Evolutionary conservation across 176 grass and related monocot genomes (phyloP).

Genomic region (Rhynchospora tenuis): DNA sequence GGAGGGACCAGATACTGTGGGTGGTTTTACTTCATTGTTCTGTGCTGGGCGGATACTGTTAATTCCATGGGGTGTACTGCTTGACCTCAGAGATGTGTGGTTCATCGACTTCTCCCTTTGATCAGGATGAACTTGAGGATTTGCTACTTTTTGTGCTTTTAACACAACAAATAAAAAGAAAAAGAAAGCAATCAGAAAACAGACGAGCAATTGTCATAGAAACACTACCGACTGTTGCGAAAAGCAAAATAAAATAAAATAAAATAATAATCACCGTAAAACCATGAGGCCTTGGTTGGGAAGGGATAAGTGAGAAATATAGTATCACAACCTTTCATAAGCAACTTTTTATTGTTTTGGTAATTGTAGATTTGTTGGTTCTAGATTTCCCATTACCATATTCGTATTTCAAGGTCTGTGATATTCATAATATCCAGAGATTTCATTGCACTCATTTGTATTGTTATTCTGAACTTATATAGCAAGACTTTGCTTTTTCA

Average conservation of each 20-base stretch:
- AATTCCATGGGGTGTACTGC: slow-evolving; percentile 29
- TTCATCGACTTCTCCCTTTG: slow-evolving; percentile 38
- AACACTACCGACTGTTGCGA: not conserved
- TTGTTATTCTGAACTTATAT: not conserved
- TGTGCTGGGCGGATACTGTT: slow-evolving; percentile 35
- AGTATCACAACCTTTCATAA: too few species aligned
- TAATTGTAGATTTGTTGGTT: not conserved
- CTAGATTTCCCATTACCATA: not conserved
- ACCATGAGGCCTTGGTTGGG: too few species aligned
- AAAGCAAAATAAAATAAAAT: not conserved
- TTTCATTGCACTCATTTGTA: not conserved
- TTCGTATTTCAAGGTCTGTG: not conserved
- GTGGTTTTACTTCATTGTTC: slow-evolving; percentile 44
- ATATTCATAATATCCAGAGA: not conserved
- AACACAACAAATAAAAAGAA: slow-evolving; percentile 9
- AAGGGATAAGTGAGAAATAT: too few species aligned
- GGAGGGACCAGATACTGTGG: slow-evolving; percentile 22
- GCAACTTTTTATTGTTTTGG: not conserved
- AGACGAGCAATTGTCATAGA: not conserved
- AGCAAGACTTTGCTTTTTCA: not conserved
- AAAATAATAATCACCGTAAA: too few species aligned
- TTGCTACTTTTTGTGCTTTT: slow-evolving; percentile 28
- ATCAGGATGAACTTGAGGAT: slow-evolving; percentile 11
- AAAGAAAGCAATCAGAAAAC: slow-evolving; percentile 10
- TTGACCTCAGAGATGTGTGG: slow-evolving; percentile 35